phyloP scores from a whole-genome alignment of 495 filamentous ascomycete species.

The Aspergillus steynii region DNA sequence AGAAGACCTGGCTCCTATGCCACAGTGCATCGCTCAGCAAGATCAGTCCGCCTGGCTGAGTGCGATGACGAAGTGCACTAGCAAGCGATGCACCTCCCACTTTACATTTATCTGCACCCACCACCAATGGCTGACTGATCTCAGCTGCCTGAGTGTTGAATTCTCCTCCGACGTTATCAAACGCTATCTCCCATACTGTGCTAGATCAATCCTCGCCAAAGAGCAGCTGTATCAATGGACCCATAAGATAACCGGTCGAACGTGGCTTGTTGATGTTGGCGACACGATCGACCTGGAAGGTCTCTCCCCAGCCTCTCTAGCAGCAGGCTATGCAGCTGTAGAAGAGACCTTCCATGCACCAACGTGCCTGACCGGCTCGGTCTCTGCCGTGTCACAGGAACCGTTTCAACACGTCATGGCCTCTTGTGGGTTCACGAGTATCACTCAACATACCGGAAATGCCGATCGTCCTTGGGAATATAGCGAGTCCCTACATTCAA shows the following conservation, averaged over 20 bases:
- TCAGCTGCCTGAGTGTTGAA: constrained; percentile 15
- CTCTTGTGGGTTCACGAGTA: constrained; percentile 15
- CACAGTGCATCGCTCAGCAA: constrained; percentile 19
- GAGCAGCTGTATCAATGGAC: constrained; percentile 17
- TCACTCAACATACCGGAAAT: constrained; percentile 15
- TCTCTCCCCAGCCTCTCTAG: constrained; percentile 16
- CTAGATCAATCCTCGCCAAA: constrained; percentile 16
- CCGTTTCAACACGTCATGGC: constrained; percentile 17
- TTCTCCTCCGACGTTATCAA: constrained; percentile 13
- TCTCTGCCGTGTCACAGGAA: constrained; percentile 8
- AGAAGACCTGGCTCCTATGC: constrained; percentile 15
- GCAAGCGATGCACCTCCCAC: constrained; percentile 18
- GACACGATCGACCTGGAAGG: constrained; percentile 11
- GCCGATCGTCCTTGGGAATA: constrained; percentile 19
- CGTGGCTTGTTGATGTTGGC: constrained; percentile 17
- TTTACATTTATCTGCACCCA: constrained; percentile 18
- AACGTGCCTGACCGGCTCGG: constrained; percentile 12
- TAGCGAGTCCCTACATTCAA: constrained; percentile 4
- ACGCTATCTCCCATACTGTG: constrained; percentile 15
- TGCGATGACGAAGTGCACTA: constrained; percentile 15
- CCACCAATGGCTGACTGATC: constrained; percentile 20
- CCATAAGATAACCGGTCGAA: constrained; percentile 13
- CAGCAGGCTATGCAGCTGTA: constrained; percentile 10
- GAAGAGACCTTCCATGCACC: constrained; percentile 9
- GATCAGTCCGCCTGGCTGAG: constrained; percentile 14